A percentile compares a stretch with the other conserved stretches of the same genome.
Conservation (phyloP, 2,329 filamentous ascomycete species). For the Apiospora phragmitis region DNA sequence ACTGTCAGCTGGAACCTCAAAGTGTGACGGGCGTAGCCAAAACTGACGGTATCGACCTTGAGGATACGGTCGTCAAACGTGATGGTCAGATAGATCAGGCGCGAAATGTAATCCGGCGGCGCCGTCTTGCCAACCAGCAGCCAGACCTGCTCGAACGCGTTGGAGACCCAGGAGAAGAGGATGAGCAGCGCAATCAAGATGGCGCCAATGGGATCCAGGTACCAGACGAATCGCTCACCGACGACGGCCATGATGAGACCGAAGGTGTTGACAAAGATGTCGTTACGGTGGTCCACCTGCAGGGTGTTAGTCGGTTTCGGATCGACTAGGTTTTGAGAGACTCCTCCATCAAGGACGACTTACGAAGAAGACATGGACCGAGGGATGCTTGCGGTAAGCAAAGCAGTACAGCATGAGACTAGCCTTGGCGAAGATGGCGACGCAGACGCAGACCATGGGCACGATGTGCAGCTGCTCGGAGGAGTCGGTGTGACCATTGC, state of each 20-base stretch:
- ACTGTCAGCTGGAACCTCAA: constrained; percentile 9
- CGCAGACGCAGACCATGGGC: constrained; percentile 54
- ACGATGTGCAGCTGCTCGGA: constrained; percentile 50
- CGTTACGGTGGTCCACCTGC: constrained; percentile 56
- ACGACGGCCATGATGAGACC: constrained; percentile 57
- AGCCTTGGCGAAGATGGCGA: constrained; percentile 54
- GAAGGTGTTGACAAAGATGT: constrained; percentile 56
- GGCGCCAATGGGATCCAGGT: constrained; percentile 61
- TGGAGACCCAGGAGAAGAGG: constrained; percentile 60
- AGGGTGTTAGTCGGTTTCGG: background rate
- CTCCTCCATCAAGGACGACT: constrained; percentile 20
- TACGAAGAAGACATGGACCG: constrained; percentile 57
- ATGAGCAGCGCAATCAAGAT: constrained; percentile 62
- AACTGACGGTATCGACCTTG: constrained; percentile 55
- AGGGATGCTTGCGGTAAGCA: constrained; percentile 51
- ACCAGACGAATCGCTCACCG: constrained; percentile 56
- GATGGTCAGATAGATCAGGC: constrained; percentile 56
- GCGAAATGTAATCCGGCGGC: constrained; percentile 56
- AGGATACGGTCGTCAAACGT: constrained; percentile 54
- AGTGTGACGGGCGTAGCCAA: background rate
- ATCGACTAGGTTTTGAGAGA: background rate
- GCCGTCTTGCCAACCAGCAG: constrained; percentile 62
- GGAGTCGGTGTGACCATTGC: constrained; percentile 38
- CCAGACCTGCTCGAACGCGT: constrained; percentile 63
- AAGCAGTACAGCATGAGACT: constrained; percentile 56